Evolutionary conservation across 768 basidiomycete species (phyloP).

Genomic region (Boletus reticuloceps): DNA sequence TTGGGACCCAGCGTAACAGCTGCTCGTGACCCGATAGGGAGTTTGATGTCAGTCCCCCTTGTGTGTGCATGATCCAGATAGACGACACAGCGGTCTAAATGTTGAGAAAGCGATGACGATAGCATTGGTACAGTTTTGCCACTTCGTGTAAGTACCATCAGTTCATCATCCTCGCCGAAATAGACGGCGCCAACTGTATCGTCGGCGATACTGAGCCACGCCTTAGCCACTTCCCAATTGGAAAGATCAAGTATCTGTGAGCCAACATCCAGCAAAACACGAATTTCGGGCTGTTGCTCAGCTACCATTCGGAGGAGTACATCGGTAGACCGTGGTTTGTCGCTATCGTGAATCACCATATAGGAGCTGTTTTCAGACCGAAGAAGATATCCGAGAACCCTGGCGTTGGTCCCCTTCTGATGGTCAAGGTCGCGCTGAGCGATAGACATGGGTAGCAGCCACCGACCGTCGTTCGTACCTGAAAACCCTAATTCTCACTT

Average conservation of each 20-base stretch:
- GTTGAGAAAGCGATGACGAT: constrained; percentile 27
- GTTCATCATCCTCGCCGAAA: constrained; percentile 28
- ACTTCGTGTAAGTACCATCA: constrained; percentile 23
- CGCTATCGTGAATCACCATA: not conserved
- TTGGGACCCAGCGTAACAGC: constrained; percentile 36
- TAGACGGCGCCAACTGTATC: constrained; percentile 23
- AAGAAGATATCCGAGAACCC: constrained; percentile 25
- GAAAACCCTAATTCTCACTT: constrained; percentile 31
- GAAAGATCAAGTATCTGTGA: constrained; percentile 51
- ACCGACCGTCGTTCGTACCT: constrained; percentile 37
- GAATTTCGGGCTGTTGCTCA: constrained; percentile 33
- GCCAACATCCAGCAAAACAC: constrained; percentile 51
- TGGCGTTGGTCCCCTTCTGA: constrained; percentile 42
- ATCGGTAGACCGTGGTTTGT: not conserved
- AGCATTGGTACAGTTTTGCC: constrained; percentile 18
- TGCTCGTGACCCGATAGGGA: constrained; percentile 30
- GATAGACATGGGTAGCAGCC: constrained; percentile 34
- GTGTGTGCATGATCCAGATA: constrained; percentile 40
- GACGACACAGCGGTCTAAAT: constrained; percentile 29
- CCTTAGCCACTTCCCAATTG: constrained; percentile 38
- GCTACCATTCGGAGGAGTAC: constrained; percentile 28
- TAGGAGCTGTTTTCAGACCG: constrained; percentile 16
- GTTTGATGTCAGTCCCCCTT: constrained; percentile 36
- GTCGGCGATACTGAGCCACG: constrained; percentile 36
- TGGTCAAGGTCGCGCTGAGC: constrained; percentile 23